Evolutionary conservation across 1,284 basidiomycete species (phyloP).

Genomic region (Malassezia cuniculi): DNA sequence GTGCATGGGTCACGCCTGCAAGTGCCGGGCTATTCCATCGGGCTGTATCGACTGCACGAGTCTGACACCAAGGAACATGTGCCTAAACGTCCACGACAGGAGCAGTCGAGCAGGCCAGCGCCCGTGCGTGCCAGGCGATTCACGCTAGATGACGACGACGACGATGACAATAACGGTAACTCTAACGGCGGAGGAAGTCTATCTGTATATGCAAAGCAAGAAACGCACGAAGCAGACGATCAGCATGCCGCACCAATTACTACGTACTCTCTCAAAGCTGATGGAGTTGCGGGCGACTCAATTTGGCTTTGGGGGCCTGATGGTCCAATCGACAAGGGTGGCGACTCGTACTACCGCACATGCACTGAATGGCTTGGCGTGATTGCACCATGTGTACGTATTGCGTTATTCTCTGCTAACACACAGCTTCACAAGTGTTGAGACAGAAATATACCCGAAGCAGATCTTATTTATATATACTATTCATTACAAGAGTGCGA

Average conservation of each 20-base stretch:
- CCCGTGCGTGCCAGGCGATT: slow-evolving; percentile 8
- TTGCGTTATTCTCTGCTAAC: no score
- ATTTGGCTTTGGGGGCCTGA: slow-evolving; percentile 13
- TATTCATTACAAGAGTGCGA: background rate
- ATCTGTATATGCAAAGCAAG: background rate
- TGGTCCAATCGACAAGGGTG: slow-evolving; percentile 8
- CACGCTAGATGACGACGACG: slow-evolving; percentile 9
- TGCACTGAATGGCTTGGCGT: slow-evolving; percentile 6
- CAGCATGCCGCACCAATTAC: background rate
- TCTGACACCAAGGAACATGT: no score
- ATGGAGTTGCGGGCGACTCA: background rate
- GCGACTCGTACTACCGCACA: slow-evolving; percentile 5
- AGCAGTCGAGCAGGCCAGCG: no score
- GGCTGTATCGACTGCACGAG: slow-evolving; percentile 4
- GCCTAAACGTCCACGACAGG: no score
- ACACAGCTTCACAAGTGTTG: no score
- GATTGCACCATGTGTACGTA: slow-evolving; percentile 10
- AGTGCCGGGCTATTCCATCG: slow-evolving; percentile 3
- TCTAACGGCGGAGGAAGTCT: no score
- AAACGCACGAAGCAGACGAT: background rate
- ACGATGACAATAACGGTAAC: background rate
- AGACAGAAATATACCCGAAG: background rate
- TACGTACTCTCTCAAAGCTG: background rate
- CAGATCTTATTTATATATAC: background rate
- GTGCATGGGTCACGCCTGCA: slow-evolving; percentile 1